Conservation (phyloP, 179 eudicot species). For the Drosera spatulata region DNA sequence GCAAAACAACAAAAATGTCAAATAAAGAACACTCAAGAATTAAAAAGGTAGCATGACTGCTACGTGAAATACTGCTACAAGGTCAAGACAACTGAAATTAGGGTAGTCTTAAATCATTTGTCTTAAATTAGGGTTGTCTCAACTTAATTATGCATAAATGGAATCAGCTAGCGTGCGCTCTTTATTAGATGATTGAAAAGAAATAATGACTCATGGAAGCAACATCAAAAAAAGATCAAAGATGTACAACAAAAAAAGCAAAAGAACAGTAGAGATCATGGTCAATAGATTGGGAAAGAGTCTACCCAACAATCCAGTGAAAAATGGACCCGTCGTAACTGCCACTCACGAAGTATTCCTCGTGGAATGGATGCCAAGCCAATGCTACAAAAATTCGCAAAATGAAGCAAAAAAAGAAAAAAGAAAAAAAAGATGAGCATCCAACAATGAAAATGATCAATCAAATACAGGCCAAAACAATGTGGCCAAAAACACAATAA, state of each 20-base stretch:
- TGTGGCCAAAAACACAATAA: neutral
- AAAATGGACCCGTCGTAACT: conserved; percentile 96
- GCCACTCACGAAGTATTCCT: conserved; percentile 97
- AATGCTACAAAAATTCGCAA: conserved; percentile 34
- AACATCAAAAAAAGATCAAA: too few relatives aligned
- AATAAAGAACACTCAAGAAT: too few relatives aligned
- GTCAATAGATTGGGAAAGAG: neutral
- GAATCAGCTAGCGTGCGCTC: too few relatives aligned
- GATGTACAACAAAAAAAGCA: neutral
- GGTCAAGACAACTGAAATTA: too few relatives aligned
- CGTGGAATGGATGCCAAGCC: conserved; percentile 99
- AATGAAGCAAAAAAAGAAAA: neutral
- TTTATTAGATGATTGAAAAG: too few relatives aligned
- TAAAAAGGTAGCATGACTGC: too few relatives aligned
- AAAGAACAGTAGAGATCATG: neutral
- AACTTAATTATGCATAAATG: too few relatives aligned
- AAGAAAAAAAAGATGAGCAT: neutral
- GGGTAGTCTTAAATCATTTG: too few relatives aligned
- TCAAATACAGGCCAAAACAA: neutral
- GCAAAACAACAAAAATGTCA: too few relatives aligned
- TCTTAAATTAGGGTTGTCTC: too few relatives aligned
- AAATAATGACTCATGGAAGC: too few relatives aligned
- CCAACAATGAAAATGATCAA: neutral
- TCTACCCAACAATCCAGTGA: conserved; percentile 98
- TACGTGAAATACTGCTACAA: too few relatives aligned